Base-by-base conservation (phyloP, 2,329 filamentous ascomycete genomes). In the Alternaria postmessia region DNA sequence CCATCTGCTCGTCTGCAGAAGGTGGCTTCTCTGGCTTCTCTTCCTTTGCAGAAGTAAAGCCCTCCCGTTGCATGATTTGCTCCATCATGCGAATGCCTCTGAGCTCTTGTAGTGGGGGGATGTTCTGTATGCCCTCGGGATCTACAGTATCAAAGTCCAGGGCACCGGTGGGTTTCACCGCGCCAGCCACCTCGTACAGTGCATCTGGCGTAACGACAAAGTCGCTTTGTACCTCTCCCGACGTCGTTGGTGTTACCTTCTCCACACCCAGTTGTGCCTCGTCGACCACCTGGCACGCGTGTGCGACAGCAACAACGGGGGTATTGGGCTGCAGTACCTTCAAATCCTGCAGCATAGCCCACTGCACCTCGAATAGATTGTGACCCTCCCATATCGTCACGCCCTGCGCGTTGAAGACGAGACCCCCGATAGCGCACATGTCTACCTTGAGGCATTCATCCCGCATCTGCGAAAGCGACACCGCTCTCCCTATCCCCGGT, bases 321-420 rank as follows among this genome's bases (percentile, higher is more conserved):
- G 75, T 74, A 3, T 62, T 46, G 6, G 48, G 14, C 5, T 53
- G 54, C 7, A 82, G 68, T 11, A 75, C 62, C 5, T 74, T 72
- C 12, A 79, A 63, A 18, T 75, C 72, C 26, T 70, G 73, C 26
- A 82, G 65, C 66, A 83, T 75, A 1, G 70, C 78, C 79, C 79
- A 83, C 57, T 81, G 80, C 7, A 82, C 71, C 47, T 82, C 80
- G 44, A 82, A 82, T 44, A 79, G 75, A 11, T 78, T 75, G 46
- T 78, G 74, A 0, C 79, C 80, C 59, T 81, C 80, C 38, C 79
- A 79, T 26, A 82, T 73, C 7, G 79, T 65, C 5, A 81, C 67
- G 0, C 81, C 81, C n/a, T 68, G 51, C 28, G 63, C 55, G 22
- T 75, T 81, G 67, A 82, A 78, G 3, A 77, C 80, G 11, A 80